Conservation (phyloP, 768 basidiomycete genomes). For the Mrakia frigida region DNA sequence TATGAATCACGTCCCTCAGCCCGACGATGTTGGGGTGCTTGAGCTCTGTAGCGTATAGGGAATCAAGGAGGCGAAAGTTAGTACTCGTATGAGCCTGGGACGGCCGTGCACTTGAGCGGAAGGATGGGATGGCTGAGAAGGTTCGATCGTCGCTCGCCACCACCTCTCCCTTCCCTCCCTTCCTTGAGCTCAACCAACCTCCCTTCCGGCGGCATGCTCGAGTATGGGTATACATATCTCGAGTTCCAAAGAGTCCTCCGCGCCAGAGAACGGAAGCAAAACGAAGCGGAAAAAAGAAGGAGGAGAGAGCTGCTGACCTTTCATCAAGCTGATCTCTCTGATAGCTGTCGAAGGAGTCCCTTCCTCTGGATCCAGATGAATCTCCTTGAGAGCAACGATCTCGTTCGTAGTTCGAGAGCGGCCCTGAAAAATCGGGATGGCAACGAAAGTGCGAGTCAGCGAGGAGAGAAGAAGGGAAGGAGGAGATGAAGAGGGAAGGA, state of each 20-base stretch:
- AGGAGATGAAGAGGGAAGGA: background rate
- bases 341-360: slow-evolving; percentile 98
- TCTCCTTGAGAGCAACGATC: slow-evolving; percentile 96
- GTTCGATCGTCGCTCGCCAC: background rate
- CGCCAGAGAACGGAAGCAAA: background rate
- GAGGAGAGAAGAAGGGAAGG: background rate
- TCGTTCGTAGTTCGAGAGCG: slow-evolving; percentile 96
- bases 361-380: slow-evolving; percentile 98
- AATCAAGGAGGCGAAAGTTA: background rate
- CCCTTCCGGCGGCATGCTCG: too few species aligned
- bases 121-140: background rate
- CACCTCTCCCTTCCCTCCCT: background rate
- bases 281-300: background rate
- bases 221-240: too few species aligned
- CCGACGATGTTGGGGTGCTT: slow-evolving; percentile 98
- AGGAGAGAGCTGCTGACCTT: slow-evolving; percentile 48
- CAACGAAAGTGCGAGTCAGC: background rate
- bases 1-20: slow-evolving; percentile 97
- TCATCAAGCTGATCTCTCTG: slow-evolving; percentile 98
- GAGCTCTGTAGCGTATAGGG: slow-evolving; percentile 55
- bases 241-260: too few species aligned
- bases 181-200: background rate
- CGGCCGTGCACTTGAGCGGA: too few species aligned
- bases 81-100: too few species aligned
- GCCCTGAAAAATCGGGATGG: too few species aligned